These are phyloP conservation scores for Penicillium coffeae DNA, from an alignment of 495 filamentous ascomycete species.

Conservation along the genomic window DNA sequence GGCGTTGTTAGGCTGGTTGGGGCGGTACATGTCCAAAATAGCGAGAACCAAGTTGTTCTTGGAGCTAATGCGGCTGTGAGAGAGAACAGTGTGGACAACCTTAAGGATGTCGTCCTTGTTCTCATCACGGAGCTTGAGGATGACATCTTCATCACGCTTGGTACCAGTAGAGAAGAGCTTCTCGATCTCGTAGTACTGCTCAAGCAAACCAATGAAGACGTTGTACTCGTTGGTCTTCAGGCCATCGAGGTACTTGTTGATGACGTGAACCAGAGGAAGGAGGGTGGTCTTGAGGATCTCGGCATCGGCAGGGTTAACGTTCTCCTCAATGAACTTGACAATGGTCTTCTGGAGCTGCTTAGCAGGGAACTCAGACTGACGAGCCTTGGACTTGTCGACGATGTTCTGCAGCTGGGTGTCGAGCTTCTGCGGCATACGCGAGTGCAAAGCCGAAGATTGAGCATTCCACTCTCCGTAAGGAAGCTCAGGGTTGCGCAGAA, in stretches of 20 bases:
- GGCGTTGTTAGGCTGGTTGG: constrained; percentile 85
- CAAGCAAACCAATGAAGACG: constrained; percentile 71
- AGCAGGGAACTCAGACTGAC: constrained; percentile 86
- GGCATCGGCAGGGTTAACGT: constrained; percentile 63
- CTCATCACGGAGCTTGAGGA: constrained; percentile 90
- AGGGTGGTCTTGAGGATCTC: constrained; percentile 70
- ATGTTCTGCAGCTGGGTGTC: constrained; percentile 75
- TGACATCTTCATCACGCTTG: constrained; percentile 87
- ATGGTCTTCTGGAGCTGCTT: constrained; percentile 83
- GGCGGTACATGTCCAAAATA: constrained; percentile 89
- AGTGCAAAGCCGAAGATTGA: constrained; percentile 90
- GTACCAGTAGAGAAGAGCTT: constrained; percentile 80
- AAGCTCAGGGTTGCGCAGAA: constrained; percentile 83
- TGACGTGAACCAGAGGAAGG: constrained; percentile 72
- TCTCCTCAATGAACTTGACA: constrained; percentile 84
- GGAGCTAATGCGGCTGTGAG: constrained; percentile 83
- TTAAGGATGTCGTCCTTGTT: constrained; percentile 85
- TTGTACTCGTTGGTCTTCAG: constrained; percentile 87
- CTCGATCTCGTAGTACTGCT: constrained; percentile 79
- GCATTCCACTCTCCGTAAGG: constrained; percentile 96
- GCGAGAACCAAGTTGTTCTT: constrained; percentile 95
- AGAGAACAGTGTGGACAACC: constrained; percentile 84
- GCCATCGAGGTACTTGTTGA: constrained; percentile 80
- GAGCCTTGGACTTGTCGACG: constrained; percentile 72
- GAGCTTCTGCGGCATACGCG: constrained; percentile 92